Conservation (phyloP, 2,329 filamentous ascomycete genomes). For the Pseudodiploospora longispora region DNA sequence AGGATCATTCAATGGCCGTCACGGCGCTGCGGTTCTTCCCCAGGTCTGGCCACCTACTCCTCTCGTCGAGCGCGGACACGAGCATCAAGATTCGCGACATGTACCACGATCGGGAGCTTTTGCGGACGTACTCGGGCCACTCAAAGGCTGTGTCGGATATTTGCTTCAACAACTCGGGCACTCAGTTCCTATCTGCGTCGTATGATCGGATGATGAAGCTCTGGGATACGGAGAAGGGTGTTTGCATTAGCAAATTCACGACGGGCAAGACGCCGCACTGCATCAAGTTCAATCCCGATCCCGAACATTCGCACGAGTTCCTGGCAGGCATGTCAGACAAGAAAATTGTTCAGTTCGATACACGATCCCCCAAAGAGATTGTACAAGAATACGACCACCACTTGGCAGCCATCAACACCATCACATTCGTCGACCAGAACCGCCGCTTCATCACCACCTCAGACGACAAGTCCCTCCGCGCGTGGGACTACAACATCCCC, state of each 20-base stretch:
- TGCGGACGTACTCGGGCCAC: slow-evolving; percentile 89
- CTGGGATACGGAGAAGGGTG: slow-evolving; percentile 94
- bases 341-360: slow-evolving; percentile 97
- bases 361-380: slow-evolving; percentile 63
- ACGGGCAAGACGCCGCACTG: slow-evolving; percentile 95
- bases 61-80: slow-evolving; percentile 83
- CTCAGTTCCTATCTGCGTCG: slow-evolving; percentile 80
- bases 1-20: slow-evolving; percentile 73
- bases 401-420: slow-evolving; percentile 93
- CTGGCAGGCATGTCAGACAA: slow-evolving; percentile 96
- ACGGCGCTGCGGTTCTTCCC: slow-evolving; percentile 89
- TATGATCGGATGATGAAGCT: slow-evolving; percentile 96
- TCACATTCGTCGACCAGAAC: slow-evolving; percentile 91
- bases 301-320: slow-evolving; percentile 76
- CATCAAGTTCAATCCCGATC: slow-evolving; percentile 80
- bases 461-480: slow-evolving; percentile 90
- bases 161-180: slow-evolving; percentile 75
- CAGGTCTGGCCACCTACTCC: slow-evolving; percentile 72
- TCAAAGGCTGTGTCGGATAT: slow-evolving; percentile 84
- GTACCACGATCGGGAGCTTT: slow-evolving; percentile 79
- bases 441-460: slow-evolving; percentile 96
- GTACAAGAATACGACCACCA: slow-evolving; percentile 99
- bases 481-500: slow-evolving; percentile 98
- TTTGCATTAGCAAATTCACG: slow-evolving; percentile 79
- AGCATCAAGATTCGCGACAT: slow-evolving; percentile 93